Base-by-base conservation (phyloP, 2,329 filamentous ascomycete species). In the Colletotrichum gigasporum region DNA sequence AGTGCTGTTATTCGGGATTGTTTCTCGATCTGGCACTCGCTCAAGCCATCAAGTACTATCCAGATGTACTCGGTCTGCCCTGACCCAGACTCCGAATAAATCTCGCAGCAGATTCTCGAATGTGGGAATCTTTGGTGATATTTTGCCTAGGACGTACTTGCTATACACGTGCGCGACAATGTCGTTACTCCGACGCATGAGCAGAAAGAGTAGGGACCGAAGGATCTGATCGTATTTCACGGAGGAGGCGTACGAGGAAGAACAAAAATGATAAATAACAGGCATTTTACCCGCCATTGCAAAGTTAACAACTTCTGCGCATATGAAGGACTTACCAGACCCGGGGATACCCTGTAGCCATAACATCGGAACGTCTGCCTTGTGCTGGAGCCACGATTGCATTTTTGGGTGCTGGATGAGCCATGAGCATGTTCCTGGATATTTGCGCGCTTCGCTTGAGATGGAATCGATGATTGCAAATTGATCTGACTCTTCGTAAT, bases 211-310 rank as follows among this genome's bases (percentile, higher is more conserved):
- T 9, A 68, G 67, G 20, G 56, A 68, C 22, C 52, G 22, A 14
- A 63, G 42, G 35, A 63, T 63, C 9, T 55, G 60, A 0, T 77
- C 74, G 54, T 79, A 78, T 4, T 69, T 30, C 0, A 65, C 75
- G 0, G 78, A 80, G 2, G 71, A 67, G 0, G 62, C 50, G 5
- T 77, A 73, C 0, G 70, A 67, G 11, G 75, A 72, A 5, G 69
- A 75, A 65, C 76, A 79, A 32, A 80, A 76, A 44, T 80, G 76
- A 2, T 39, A 47, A 7, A 76, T 48, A 2, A 78, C 8, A 71
- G 18, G 9, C 57, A 69, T 2, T 47, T 32, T 1, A 50, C 41
- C 74, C 71, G 3, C 2, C 24, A 24, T 2, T 60, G 63, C 5
- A 78, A 66, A n/a, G n/a, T n/a, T n/a, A n/a, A n/a, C n/a, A n/a